Conservation (phyloP, 306 rosid genomes). For the Lathyrus oleraceus region DNA sequence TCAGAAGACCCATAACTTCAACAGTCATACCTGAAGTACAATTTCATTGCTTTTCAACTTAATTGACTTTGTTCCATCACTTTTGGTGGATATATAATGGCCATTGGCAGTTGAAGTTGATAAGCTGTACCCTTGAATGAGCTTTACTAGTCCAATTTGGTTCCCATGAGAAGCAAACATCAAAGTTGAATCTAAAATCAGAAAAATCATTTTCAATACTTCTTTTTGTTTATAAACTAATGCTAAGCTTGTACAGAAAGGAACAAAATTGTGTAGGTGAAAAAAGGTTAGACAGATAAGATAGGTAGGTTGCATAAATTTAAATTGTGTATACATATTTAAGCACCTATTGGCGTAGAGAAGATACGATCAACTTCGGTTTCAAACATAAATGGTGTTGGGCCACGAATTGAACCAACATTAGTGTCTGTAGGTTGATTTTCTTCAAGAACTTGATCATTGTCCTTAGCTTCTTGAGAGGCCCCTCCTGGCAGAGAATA, state of each 20-base stretch:
- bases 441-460: constrained; percentile 56
- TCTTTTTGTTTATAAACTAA: constrained; percentile 23
- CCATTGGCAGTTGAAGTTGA: constrained; percentile 70
- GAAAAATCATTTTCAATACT: constrained; percentile 43
- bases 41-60: constrained; percentile 82
- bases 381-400: constrained; percentile 78
- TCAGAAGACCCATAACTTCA: neutral
- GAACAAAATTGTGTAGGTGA: neutral
- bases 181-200: constrained; percentile 80
- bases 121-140: constrained; percentile 80
- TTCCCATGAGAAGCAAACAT: constrained; percentile 89
- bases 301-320: neutral
- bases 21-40: constrained; percentile 76
- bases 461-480: constrained; percentile 67
- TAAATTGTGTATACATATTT: constrained; percentile 1
- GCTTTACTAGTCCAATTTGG: constrained; percentile 86
- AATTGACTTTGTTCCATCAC: constrained; percentile 81
- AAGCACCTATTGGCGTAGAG: constrained; percentile 84
- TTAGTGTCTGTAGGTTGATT: constrained; percentile 55
- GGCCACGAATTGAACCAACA: constrained; percentile 61
- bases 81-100: constrained; percentile 64
- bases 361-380: constrained; percentile 85
- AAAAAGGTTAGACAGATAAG: neutral
- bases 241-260: constrained; percentile 15
- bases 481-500: constrained; percentile 75